Evolutionary conservation across 139 green algal species (phyloP).

Genomic region (Micractinium conductrix): DNA sequence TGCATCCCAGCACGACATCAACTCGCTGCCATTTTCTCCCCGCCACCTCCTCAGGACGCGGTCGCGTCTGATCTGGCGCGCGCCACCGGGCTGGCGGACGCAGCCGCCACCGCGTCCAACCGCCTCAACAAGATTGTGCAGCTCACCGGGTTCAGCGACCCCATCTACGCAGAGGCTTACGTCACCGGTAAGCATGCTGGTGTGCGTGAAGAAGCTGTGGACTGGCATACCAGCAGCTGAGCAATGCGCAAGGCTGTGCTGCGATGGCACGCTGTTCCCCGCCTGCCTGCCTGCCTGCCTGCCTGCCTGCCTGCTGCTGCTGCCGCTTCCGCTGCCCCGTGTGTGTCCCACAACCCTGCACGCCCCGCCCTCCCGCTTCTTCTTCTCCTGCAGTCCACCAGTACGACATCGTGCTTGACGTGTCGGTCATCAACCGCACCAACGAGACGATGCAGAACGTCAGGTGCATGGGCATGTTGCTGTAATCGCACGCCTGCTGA

Average conservation of each 20-base stretch:
- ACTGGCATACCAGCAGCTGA: neutral
- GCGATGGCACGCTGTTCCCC: neutral
- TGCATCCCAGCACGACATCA: no score
- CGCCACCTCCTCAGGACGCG: neutral
- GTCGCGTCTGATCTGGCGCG: slow-evolving; percentile 32
- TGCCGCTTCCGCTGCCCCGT: no score
- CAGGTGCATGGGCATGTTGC: neutral
- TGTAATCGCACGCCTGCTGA: no score
- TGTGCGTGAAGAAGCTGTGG: neutral
- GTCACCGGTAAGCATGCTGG: slow-evolving; percentile 64
- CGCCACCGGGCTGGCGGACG: slow-evolving; percentile 36
- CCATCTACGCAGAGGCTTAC: slow-evolving; percentile 97
- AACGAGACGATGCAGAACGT: slow-evolving; percentile 53
- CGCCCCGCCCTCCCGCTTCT: neutral
- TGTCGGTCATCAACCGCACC: slow-evolving; percentile 93
- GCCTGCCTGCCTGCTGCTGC: neutral
- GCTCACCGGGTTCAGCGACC: slow-evolving; percentile 96
- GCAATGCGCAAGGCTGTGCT: neutral
- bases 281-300: neutral
- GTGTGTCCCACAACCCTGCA: neutral
- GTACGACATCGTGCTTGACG: slow-evolving; percentile 99
- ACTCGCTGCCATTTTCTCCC: neutral
- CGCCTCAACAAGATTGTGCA: slow-evolving; percentile 93
- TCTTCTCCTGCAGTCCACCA: slow-evolving; percentile 76
- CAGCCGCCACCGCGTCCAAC: slow-evolving; percentile 19